phyloP scores from a whole-genome alignment of 2,329 filamentous ascomycete species.

The Venturia oleaginea region DNA sequence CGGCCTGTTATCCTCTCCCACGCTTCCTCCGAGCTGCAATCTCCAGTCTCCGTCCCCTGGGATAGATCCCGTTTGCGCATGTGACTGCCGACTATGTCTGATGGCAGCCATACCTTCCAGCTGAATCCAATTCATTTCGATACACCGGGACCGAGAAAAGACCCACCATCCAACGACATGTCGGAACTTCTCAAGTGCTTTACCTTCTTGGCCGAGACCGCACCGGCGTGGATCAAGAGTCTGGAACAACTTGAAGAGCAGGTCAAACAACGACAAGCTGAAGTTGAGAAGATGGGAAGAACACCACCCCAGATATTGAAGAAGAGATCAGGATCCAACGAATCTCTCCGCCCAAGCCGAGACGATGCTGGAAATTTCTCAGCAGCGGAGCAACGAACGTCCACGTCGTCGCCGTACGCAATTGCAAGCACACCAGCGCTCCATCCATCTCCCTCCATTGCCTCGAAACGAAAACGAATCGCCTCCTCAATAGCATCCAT shows the following conservation, averaged over 20 bases:
- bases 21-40: background rate
- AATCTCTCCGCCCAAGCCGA: slow-evolving; percentile 24
- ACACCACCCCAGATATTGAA: slow-evolving; percentile 23
- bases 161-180: slow-evolving; percentile 21
- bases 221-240: slow-evolving; percentile 29
- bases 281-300: slow-evolving; percentile 20
- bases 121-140: background rate
- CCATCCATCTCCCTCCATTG: slow-evolving; percentile 17
- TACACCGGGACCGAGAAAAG: background rate
- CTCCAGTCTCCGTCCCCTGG: background rate
- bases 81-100: background rate
- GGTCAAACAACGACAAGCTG: slow-evolving; percentile 26
- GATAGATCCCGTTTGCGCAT: background rate
- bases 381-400: slow-evolving; percentile 17
- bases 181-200: slow-evolving; percentile 30
- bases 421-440: slow-evolving; percentile 12
- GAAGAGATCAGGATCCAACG: slow-evolving; percentile 26
- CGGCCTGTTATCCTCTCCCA: background rate
- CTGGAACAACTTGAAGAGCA: slow-evolving; percentile 25
- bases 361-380: slow-evolving; percentile 16
- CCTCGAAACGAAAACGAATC: slow-evolving; percentile 31
- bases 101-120: background rate
- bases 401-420: slow-evolving; percentile 17
- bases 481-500: slow-evolving; percentile 33
- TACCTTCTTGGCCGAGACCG: slow-evolving; percentile 28